Evolutionary conservation across 208 protist species (phyloP).

Genomic region (Leishmania mexicana): DNA sequence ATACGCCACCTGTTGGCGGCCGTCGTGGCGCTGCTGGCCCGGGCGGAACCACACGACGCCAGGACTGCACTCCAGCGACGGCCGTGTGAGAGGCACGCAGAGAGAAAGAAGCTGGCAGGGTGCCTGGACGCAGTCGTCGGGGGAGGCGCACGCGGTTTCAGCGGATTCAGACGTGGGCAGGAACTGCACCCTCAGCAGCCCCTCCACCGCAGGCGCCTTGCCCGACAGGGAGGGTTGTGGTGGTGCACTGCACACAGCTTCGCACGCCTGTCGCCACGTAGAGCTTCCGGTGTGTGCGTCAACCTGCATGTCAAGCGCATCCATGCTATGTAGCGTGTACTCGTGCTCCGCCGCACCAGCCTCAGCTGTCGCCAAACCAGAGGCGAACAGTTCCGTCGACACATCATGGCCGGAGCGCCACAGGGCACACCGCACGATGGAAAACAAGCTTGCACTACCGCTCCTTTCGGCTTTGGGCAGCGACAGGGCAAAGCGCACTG

Average conservation of each 20-base stretch:
- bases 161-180: slow-evolving; percentile 11
- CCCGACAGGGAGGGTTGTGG: neutral
- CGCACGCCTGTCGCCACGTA: slow-evolving; percentile 17
- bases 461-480: slow-evolving; percentile 7
- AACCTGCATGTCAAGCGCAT: slow-evolving; percentile 64
- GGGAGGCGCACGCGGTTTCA: neutral
- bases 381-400: slow-evolving; percentile 7
- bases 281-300: slow-evolving; percentile 22
- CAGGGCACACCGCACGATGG: slow-evolving; percentile 21
- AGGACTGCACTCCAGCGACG: slow-evolving; percentile 50
- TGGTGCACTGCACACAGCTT: neutral
- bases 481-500: slow-evolving; percentile 67
- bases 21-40: slow-evolving; percentile 78
- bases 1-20: slow-evolving; percentile 69
- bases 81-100: slow-evolving; percentile 45
- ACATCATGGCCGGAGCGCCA: slow-evolving; percentile 28
- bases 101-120: slow-evolving; percentile 52
- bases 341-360: slow-evolving; percentile 24
- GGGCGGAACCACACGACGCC: slow-evolving; percentile 76
- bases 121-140: neutral
- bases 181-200: slow-evolving; percentile 30
- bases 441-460: slow-evolving; percentile 10
- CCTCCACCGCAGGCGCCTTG: slow-evolving; percentile 16
- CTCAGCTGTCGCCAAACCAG: neutral
- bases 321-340: slow-evolving; percentile 61